Evolutionary conservation across 23 red algal species (phyloP).

Genomic region (Agarophyton chilense): DNA sequence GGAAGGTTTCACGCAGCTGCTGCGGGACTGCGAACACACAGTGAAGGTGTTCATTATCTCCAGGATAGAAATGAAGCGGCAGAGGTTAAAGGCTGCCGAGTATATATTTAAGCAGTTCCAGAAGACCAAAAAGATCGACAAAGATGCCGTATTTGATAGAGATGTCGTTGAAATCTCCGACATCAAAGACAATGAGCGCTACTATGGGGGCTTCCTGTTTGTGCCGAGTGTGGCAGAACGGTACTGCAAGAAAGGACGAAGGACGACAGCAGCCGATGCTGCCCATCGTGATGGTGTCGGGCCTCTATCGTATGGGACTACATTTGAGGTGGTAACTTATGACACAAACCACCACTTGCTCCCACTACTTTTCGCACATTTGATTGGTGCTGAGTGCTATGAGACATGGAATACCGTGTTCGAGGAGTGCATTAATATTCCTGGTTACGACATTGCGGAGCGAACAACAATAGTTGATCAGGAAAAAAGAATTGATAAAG

Average conservation of each 20-base stretch:
- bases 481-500: constrained; percentile 39
- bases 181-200: constrained; percentile 14
- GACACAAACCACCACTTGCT: constrained; percentile 42
- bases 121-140: constrained; percentile 12
- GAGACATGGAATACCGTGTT: constrained; percentile 29
- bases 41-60: not conserved
- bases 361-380: constrained; percentile 39
- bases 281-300: constrained; percentile 40
- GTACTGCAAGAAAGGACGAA: constrained; percentile 17
- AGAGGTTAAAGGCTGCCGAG: constrained; percentile 13
- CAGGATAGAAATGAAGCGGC: constrained; percentile 25
- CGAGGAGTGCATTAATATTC: constrained; percentile 12
- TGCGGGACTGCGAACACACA: constrained; percentile 20
- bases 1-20: constrained; percentile 23
- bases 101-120: constrained; percentile 43
- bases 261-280: constrained; percentile 31
- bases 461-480: constrained; percentile 42
- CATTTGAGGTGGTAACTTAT: constrained; percentile 50
- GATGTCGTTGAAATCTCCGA: not conserved
- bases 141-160: not conserved
- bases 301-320: constrained; percentile 49
- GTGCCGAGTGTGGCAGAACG: constrained; percentile 22
- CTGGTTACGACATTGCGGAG: constrained; percentile 7
- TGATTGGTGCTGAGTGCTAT: constrained; percentile 15
- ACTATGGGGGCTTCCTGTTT: constrained; percentile 33